These are phyloP conservation scores for Naganishia antarctica DNA, from an alignment of 768 basidiomycete species.

Conservation along the genomic window DNA sequence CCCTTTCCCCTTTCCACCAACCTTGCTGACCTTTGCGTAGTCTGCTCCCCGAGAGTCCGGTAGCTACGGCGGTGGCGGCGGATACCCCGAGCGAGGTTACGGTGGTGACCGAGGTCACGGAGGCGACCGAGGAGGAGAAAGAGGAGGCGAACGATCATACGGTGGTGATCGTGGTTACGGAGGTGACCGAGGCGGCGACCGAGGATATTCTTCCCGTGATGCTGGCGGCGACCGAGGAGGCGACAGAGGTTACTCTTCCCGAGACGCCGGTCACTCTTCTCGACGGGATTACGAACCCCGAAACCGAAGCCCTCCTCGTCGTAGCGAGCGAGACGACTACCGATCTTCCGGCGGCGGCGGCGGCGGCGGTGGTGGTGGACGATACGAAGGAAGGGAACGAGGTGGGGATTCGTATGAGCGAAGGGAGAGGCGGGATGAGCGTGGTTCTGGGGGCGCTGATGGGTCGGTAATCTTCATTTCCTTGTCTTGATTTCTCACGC, in stretches of 20 bases:
- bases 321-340: slow-evolving; percentile 21
- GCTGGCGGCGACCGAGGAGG: slow-evolving; percentile 21
- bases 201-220: slow-evolving; percentile 26
- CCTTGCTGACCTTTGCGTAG: slow-evolving; percentile 54
- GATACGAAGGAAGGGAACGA: not conserved
- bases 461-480: not conserved
- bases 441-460: not conserved
- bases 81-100: slow-evolving; percentile 40
- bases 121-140: slow-evolving; percentile 30
- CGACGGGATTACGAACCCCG: slow-evolving; percentile 32
- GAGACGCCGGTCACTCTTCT: slow-evolving; percentile 26
- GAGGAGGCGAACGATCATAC: slow-evolving; percentile 28
- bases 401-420: slow-evolving; percentile 4
- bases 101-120: slow-evolving; percentile 21
- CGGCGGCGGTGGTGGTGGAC: not conserved
- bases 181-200: slow-evolving; percentile 32
- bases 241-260: slow-evolving; percentile 18
- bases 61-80: slow-evolving; percentile 29
- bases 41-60: slow-evolving; percentile 17
- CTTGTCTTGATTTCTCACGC: not conserved
- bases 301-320: slow-evolving; percentile 30
- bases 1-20: slow-evolving; percentile 50
- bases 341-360: slow-evolving; percentile 10
- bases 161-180: slow-evolving; percentile 30
- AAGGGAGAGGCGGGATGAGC: not conserved